Evolutionary conservation across 2,329 filamentous ascomycete species (phyloP), one percentile per base, ranked within the genome.

Genomic region (Periglandula ipomoeae): DNA sequence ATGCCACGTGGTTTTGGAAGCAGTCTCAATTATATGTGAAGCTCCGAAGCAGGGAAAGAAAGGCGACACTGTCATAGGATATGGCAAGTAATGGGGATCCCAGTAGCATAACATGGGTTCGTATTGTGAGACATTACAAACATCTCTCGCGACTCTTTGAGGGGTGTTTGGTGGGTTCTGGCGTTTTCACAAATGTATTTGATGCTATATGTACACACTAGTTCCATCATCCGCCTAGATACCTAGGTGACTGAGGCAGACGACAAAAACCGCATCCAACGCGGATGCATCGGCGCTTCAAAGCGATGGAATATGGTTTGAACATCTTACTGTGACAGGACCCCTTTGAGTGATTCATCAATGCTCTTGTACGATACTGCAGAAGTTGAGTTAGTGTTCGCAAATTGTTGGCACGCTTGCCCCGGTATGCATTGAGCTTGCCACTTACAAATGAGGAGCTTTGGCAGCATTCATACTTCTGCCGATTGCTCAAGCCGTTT

Each of bases 231-330:
- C n/a, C n/a, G n/a, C n/a, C n/a, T n/a, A n/a, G n/a, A n/a, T n/a
- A n/a, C n/a, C n/a, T n/a, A n/a, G n/a, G n/a, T 4, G 3, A 32
- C 15, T 15, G 30, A 32, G 30, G 30, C 11, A 38, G 52, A 54
- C 7, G 44, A 49, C 4, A 55, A 44, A 23, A 55, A 55, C 23
- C 48, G 47, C 38, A 55, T 20, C 53, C 53, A 55, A 22, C 52
- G 44, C 13, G 53, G 53, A 19, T 55, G 53, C 22, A 53, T 42
- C 11, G 53, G 53, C 27, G 47, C 48, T 39, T 55, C 52, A 30
- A 55, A 55, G 17, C 46, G 49, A 20, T 45, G 45, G 4, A 55
- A 34, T 7, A 52, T 49, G 19, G 26, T 42, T 19, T 45, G 46
- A 38, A 55, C 42, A 26, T 55, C 51, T 9, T 19, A n/a, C 23